phyloP scores from a whole-genome alignment of 106 monocot genomes.

The Dendrobium nobile region DNA sequence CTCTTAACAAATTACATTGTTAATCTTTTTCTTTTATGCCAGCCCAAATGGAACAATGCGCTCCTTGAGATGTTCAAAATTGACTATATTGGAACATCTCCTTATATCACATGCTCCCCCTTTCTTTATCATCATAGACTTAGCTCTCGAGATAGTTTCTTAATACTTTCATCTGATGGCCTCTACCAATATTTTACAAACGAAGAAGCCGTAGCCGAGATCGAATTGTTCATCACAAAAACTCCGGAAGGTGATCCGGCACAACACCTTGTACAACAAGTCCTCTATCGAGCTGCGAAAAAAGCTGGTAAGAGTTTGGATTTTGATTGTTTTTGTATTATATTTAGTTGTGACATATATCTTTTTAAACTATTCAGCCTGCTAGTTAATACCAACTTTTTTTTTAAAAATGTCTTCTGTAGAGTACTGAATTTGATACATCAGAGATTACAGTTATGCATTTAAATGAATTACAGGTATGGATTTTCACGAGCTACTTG shows the following conservation, averaged over 20 bases:
- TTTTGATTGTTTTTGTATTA: too few relatives aligned
- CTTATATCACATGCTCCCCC: conserved; percentile 62
- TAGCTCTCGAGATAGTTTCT: conserved; percentile 41
- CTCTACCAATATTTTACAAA: conserved; percentile 85
- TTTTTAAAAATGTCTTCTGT: too few relatives aligned
- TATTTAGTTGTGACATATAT: too few relatives aligned
- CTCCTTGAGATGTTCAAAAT: conserved; percentile 63
- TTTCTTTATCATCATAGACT: conserved; percentile 46
- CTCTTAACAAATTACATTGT: too few relatives aligned
- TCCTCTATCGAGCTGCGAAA: not conserved
- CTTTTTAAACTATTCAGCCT: too few relatives aligned
- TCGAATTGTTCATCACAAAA: conserved; percentile 34
- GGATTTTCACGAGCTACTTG: conserved; percentile 76
- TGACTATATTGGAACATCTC: conserved; percentile 51
- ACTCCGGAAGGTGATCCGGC: conserved; percentile 71
- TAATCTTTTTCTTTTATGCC: not conserved
- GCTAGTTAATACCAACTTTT: too few relatives aligned
- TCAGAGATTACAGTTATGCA: not conserved
- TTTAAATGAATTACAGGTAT: conserved; percentile 42
- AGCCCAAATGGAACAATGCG: conserved; percentile 82
- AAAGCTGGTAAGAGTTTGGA: not conserved
- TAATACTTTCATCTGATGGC: conserved; percentile 80
- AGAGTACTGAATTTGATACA: not conserved
- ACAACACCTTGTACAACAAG: not conserved
- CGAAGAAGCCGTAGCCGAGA: conserved; percentile 53